Evolutionary conservation across 192 early-diverging fungal species (phyloP), one percentile per base, ranked within the genome.

Genomic region (Coemansia sp.): DNA sequence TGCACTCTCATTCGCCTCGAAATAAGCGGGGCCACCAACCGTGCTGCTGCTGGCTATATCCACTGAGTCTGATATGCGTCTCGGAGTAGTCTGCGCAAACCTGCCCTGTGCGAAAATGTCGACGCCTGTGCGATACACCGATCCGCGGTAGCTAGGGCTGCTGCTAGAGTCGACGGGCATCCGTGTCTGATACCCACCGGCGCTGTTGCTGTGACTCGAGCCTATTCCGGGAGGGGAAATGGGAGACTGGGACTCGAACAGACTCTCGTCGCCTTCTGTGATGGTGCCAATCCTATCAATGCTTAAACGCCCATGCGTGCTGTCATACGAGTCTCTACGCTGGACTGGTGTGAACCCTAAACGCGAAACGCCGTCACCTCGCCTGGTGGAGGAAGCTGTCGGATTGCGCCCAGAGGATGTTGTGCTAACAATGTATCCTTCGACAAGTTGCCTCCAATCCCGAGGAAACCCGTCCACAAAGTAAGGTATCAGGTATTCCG

Each of bases 391-490:
- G 0, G 42, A 11, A 13, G 32, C 25, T 12, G 41, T 43, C 14
- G 20, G 49, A 11, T 42, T 17, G 13, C 53, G 71, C 13, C 46
- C 56, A 12, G 12, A 25, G 20, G 41, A 37, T 2, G 55, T 22
- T 2, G 61, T 5, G 11, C 39, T 25, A 8, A 19, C 64, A 14
- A 78, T 45, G 25, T 70, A 66, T 25, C 56, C 50, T 0, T 71
- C 68, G 14, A 73, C 38, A 2, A 79, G 65, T 61, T 61, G 46
- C 57, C 39, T 70, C 77, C 77, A 79, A 38, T 70, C 70, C 6
- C 49, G 39, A 2, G 77, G 77, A 14, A 79, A 79, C 20, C 77
- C 77, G 11, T 69, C 64, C 4, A 40, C 63, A 64, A 79, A 79
- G 17, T 57, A 48, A 12, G 71, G 57, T 13, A 71, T 20, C 2